phyloP scores from a whole-genome alignment of 176 grass and related monocot genomes.

The Oryza punctata region DNA sequence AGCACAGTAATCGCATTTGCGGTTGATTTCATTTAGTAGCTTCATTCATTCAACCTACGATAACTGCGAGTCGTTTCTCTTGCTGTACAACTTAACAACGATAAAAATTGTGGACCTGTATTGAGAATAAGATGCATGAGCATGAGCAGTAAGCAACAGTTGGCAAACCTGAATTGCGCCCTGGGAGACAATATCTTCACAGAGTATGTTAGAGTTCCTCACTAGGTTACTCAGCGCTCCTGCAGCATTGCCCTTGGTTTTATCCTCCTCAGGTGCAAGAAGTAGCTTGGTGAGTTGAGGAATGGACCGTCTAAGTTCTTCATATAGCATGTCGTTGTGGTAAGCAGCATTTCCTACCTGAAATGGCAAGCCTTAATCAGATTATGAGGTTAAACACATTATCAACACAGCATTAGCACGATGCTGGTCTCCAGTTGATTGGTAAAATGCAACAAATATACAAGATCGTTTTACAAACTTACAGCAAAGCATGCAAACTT shows the following conservation, averaged over 20 bases:
- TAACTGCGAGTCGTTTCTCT: background rate
- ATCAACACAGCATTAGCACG: background rate
- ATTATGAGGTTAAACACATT: background rate
- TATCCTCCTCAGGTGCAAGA: conserved; percentile 81
- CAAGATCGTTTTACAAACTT: conserved; percentile 38
- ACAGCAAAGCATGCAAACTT: conserved; percentile 99
- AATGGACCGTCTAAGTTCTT: conserved; percentile 72
- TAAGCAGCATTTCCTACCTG: conserved; percentile 98
- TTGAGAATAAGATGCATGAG: background rate
- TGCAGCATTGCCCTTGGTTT: conserved; percentile 95
- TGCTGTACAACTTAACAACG: background rate
- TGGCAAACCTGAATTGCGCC: conserved; percentile 74
- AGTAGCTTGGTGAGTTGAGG: conserved; percentile 82
- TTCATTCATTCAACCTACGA: conserved; percentile 10
- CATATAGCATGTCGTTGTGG: conserved; percentile 89
- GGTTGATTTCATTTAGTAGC: conserved; percentile 1
- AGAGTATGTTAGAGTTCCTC: conserved; percentile 70
- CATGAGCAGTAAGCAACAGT: conserved; percentile 7
- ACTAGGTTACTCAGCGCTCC: conserved; percentile 89
- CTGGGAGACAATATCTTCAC: conserved; percentile 68
- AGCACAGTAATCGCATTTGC: background rate
- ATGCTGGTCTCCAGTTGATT: background rate
- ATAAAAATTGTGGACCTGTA: background rate
- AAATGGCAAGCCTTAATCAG: conserved; percentile 7
- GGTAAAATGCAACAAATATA: background rate